Conservation (phyloP, 371 early-diverging fungal species). For the Lichtheimia ornata region DNA sequence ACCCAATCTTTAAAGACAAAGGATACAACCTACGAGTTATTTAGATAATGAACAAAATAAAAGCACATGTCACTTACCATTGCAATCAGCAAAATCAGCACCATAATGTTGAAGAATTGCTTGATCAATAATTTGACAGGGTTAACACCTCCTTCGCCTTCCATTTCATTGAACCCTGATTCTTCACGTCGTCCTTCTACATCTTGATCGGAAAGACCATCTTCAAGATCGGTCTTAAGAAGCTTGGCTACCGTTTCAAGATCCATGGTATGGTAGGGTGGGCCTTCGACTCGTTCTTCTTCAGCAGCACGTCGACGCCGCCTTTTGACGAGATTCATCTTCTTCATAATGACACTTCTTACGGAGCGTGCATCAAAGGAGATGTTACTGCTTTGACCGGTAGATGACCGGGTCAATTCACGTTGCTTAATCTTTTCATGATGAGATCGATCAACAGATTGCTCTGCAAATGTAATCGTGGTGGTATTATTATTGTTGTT, state of each 20-base stretch:
- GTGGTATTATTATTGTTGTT: conserved; percentile 8
- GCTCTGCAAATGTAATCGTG: conserved; percentile 26
- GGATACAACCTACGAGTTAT: conserved; percentile 30
- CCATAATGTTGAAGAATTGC: conserved; percentile 84
- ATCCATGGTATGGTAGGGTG: conserved; percentile 59
- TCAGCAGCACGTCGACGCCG: conserved; percentile 20
- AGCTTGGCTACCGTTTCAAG: conserved; percentile 58
- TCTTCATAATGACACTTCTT: conserved; percentile 42
- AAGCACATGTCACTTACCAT: conserved; percentile 39
- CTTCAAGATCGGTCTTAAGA: conserved; percentile 57
- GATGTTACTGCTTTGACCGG: conserved; percentile 24
- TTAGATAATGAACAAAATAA: not conserved
- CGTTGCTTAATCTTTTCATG: conserved; percentile 36
- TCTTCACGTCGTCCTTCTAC: conserved; percentile 52
- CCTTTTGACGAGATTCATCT: conserved; percentile 41
- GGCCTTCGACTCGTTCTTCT: conserved; percentile 30
- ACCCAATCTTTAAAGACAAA: conserved; percentile 66
- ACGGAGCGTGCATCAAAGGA: conserved; percentile 43
- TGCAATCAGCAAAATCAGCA: conserved; percentile 76
- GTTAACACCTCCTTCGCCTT: conserved; percentile 68
- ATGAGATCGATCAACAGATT: conserved; percentile 3
- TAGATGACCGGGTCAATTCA: conserved; percentile 31
- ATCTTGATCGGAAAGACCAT: conserved; percentile 61
- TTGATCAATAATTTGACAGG: conserved; percentile 68
- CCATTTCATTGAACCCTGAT: conserved; percentile 74